These are phyloP conservation scores for Colletotrichum neosansevieriae DNA, from an alignment of 2,329 filamentous ascomycete species.

Conservation along the genomic window DNA sequence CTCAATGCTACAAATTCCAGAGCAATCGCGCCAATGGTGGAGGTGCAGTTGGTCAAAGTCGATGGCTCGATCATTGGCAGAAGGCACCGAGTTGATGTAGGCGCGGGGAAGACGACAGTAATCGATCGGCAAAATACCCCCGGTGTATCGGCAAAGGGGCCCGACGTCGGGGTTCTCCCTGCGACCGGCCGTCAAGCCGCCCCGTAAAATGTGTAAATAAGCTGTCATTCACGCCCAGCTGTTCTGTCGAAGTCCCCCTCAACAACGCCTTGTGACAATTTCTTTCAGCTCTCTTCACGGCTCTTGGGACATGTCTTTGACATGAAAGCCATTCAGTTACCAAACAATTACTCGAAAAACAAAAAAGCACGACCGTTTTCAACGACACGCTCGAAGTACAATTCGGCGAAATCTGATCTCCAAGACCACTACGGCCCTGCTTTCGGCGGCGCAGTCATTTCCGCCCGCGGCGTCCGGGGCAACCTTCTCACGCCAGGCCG, in stretches of 20 bases:
- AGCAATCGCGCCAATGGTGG: neutral
- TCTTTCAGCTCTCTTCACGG: neutral
- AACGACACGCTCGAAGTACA: too few relatives aligned
- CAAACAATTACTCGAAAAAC: too few relatives aligned
- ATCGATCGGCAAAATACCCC: slow-evolving; percentile 14
- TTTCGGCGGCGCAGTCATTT: neutral
- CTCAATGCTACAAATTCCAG: neutral
- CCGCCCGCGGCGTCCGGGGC: neutral
- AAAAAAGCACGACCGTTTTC: too few relatives aligned
- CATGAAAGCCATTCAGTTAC: too few relatives aligned
- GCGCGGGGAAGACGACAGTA: neutral
- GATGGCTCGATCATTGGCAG: neutral
- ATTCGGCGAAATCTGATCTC: neutral
- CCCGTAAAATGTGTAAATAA: neutral
- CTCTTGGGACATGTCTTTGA: too few relatives aligned
- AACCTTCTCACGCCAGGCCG: too few relatives aligned
- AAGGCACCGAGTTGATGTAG: neutral
- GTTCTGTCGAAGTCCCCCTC: neutral
- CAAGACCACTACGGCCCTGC: neutral
- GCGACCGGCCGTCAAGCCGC: neutral
- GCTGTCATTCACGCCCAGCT: slow-evolving; percentile 9
- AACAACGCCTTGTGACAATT: neutral
- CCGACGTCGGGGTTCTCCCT: neutral
- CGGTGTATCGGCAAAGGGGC: slow-evolving; percentile 11
- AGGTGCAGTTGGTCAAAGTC: neutral